Evolutionary conservation across 495 filamentous ascomycete species (phyloP), one percentile per base, ranked within the genome.

Genomic region (Trichoderma parareesei): DNA sequence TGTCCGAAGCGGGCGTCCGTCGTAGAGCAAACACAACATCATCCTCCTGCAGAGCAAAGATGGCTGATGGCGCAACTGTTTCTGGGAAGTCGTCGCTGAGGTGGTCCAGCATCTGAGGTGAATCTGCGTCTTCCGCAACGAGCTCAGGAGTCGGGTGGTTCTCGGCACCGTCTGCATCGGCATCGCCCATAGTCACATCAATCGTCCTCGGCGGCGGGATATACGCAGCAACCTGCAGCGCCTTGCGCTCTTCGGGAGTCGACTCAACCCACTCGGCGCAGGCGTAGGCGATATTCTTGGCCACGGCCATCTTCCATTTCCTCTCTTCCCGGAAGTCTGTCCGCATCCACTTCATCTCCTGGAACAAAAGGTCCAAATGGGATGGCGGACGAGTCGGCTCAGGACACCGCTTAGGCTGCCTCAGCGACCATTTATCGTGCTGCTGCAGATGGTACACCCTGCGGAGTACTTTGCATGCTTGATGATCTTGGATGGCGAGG

Each of bases 341-440:
- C 44, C 91, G 84, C 87, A 98, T 91, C 95, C 94, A 97, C 74
- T 91, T 96, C 84, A 93, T 90, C 75, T 98, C 91, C 67, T 91
- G 82, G 9, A 98, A 76, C 48, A 98, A 73, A 53, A 94, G 82
- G 77, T 98, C 94, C 84, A 85, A 87, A 72, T 97, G 93, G 6
- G 86, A 84, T 2, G 82, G 79, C 13, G 87, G 86, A 44, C 91
- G 83, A 8, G 80, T 79, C 38, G 95, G 94, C 71, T 98, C 94
- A 3, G 82, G 78, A 38, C 85, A 86, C 60, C 89, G 87, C 68
- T 92, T 86, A 60, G 92, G 82, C 71, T 98, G 95, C 62, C 93
- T 84, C 66, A 98, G 78, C 2, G 92, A 93, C 92, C 94, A 97
- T 66, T 90, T 85, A 68, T 93, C 91, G 16, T 89, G 85, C 69